phyloP scores from a whole-genome alignment of 2,329 filamentous ascomycete genomes.

The Diaporthe eres region DNA sequence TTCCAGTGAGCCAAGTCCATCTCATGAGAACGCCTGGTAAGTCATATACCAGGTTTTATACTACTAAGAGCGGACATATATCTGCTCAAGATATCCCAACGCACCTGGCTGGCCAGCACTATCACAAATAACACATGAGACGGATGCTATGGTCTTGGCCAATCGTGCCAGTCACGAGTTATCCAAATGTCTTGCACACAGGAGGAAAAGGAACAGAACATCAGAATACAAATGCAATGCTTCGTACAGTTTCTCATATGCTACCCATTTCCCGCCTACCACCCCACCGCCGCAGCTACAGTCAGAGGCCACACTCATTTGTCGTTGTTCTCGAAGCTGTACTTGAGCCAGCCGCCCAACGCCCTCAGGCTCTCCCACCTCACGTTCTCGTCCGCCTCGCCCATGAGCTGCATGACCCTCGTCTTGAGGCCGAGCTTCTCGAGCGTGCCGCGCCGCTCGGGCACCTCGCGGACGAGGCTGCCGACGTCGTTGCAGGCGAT shows the following conservation, averaged over 20 bases:
- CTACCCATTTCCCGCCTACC: background rate
- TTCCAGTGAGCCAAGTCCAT: no score
- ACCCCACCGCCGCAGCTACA: background rate
- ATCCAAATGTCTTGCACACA: background rate
- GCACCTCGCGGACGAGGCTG: slow-evolving; percentile 89
- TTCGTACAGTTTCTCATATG: slow-evolving; percentile 39
- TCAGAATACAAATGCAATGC: slow-evolving; percentile 37
- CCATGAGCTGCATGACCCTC: slow-evolving; percentile 94
- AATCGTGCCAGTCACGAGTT: background rate
- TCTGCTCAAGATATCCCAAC: background rate
- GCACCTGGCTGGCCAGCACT: background rate
- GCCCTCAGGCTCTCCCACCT: slow-evolving; percentile 94
- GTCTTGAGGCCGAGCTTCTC: slow-evolving; percentile 90
- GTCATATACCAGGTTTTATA: no score
- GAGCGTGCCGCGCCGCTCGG: slow-evolving; percentile 83
- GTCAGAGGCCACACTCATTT: background rate
- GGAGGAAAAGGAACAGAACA: background rate
- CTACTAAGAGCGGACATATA: background rate
- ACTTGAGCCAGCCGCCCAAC: slow-evolving; percentile 77
- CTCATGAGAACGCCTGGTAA: background rate
- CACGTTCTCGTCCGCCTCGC: slow-evolving; percentile 87
- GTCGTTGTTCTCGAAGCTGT: slow-evolving; percentile 67
- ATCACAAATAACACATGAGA: background rate
- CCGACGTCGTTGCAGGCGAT: slow-evolving; percentile 95
- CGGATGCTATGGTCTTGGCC: background rate